Percentiles rank a stretch among this genome's conserved stretches.
phyloP scores from a whole-genome alignment of 2,329 filamentous ascomycete genomes.

The Talaromyces sp. region DNA sequence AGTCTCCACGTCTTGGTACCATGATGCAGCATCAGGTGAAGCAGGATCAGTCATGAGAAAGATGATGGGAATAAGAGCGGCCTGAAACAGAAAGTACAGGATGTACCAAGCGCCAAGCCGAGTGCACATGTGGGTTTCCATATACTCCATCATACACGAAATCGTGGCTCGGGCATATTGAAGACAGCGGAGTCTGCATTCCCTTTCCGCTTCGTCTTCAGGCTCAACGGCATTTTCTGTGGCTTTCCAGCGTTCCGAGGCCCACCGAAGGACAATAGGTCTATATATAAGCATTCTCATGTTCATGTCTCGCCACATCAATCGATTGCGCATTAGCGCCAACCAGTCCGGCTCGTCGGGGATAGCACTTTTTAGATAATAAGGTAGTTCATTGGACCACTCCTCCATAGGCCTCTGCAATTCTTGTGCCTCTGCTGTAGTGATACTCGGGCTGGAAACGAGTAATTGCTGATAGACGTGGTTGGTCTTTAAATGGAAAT shows the following conservation, averaged over 20 bases:
- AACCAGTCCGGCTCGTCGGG: slow-evolving; percentile 35
- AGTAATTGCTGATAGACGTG: slow-evolving; percentile 45
- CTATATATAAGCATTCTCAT: slow-evolving; percentile 44
- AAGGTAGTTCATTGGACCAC: slow-evolving; percentile 42
- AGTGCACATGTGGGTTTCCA: slow-evolving; percentile 39
- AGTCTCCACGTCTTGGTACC: slow-evolving; percentile 40
- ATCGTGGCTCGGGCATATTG: slow-evolving; percentile 42
- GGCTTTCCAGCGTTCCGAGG: slow-evolving; percentile 34
- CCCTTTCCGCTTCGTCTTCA: slow-evolving; percentile 34
- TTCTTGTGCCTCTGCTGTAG: slow-evolving; percentile 40
- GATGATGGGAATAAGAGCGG: slow-evolving; percentile 43
- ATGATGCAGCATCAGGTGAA: slow-evolving; percentile 34
- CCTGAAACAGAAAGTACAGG: slow-evolving; percentile 47
- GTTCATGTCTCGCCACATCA: slow-evolving; percentile 46
- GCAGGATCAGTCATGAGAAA: slow-evolving; percentile 43
- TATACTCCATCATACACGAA: slow-evolving; percentile 41
- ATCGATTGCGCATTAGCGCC: slow-evolving; percentile 38
- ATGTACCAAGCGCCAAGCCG: slow-evolving; percentile 45
- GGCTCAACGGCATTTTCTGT: slow-evolving; percentile 29
- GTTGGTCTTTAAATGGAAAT: slow-evolving; percentile 45
- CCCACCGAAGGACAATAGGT: slow-evolving; percentile 43
- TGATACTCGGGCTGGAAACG: slow-evolving; percentile 42
- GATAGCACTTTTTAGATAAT: slow-evolving; percentile 38
- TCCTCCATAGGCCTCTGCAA: slow-evolving; percentile 43
- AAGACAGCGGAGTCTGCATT: slow-evolving; percentile 40